Evolutionary conservation across 108 stramenopile genomes (phyloP), one percentile per base, ranked within the genome.

Genomic region (Skeletonema marinoi): DNA sequence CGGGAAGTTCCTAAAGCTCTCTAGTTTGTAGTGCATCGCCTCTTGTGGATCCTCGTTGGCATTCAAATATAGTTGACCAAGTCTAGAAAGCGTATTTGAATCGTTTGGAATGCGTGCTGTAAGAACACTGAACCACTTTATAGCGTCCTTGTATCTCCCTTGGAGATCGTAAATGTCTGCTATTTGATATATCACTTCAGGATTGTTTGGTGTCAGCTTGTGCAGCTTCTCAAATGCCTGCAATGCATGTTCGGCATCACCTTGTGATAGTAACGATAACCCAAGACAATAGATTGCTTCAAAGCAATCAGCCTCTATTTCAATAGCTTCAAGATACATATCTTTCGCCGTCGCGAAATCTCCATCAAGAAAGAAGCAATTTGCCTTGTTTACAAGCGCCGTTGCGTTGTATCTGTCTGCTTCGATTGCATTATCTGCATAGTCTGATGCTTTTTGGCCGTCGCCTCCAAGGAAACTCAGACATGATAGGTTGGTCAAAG

Each of bases 241-340:
- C 30, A 91, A 84, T 44, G 96, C 91, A 60, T 96, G 93, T 14
- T 75, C 73, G 13, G 78, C 73, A 6, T 69, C 44, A 17, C 80
- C 83, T 60, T 93, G 74, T 54, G 73, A 71, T 50, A 86, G 83
- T 75, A 88, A 89, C 3, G 88, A 85, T 62, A 96, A 63, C 6
- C 96, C 96, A 14, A 97, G 91, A 70, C 96, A 94, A 79, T 82
- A 97, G 38, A 97, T 93, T 10, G 95, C 92, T 88, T 96, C 92
- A 25, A 78, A 80, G 73, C 92, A 93, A 83, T 93, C 91, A 42
- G 92, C 90, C 75, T 96, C 89, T 48, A 97, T 88, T 21, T 92
- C 91, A 31, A 96, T 89, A 30, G 96, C 96, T 67, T 96, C 96
- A 21, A 97, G 83, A 67, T 90, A 97, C 21, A 93, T 59, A 60